Base-by-base conservation (phyloP, 495 filamentous ascomycete species). In the Saxophila tyrrhenica region DNA sequence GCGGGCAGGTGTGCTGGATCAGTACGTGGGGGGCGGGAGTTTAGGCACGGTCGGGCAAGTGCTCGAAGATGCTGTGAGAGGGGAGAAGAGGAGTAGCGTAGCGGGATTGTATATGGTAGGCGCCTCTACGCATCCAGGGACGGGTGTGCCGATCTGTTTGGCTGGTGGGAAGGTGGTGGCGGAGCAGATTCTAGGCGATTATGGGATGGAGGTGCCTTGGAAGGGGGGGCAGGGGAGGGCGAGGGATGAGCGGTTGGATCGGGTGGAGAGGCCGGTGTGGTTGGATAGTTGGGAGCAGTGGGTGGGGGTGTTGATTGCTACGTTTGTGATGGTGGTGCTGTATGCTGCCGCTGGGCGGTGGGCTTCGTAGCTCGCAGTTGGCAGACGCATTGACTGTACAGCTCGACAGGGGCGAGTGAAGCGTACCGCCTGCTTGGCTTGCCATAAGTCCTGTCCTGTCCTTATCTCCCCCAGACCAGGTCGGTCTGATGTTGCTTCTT, bases 111-210 rank as follows among this genome's bases (percentile, higher is more conserved):
- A 81, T 58, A 85, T 87, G 64, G 83, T 85, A 0, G 83, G 83
- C 16, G 82, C 82, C 0, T 79, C 73, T 57, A 84, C 82, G 45
- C 82, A 87, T 72, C 83, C 83, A 0, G 83, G 83, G 1, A 85
- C 83, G 0, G 83, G 83, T 0, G 83, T 87, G 46, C 83, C 83
- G 23, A 82, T 86, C 52, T 76, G 78, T 43, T 67, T 87, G 13
- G 80, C 81, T 0, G 82, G 83, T 3, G 73, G 75, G 0, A 80
- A 77, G 66, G 71, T 87, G 52, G 79, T 80, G 0, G 68, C 68
- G 39, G 75, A 78, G 64, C 72, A 83, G 67, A 71, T 85, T 1
- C 58, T 79, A 5, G 65, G 65, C 32, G 73, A 75, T 57, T 35
- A 57, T 8, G 54, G 62, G 8, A 54, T 71, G 59, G n/a, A 17